phyloP scores from a whole-genome alignment of 1,284 basidiomycete species.

The Ustilago esculenta region DNA sequence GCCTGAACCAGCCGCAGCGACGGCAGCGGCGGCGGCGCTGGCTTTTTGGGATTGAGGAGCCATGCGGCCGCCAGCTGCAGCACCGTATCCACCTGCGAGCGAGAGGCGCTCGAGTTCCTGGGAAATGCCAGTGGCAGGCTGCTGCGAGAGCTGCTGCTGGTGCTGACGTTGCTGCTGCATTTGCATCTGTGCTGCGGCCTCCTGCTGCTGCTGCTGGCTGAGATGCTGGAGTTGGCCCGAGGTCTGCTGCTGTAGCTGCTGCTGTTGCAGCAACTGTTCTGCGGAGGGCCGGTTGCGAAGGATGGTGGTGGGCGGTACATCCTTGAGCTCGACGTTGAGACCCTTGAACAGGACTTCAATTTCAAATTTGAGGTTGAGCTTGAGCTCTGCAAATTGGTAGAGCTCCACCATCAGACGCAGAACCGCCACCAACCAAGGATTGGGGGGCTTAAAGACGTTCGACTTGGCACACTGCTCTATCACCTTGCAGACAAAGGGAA shows the following conservation, averaged over 20 bases:
- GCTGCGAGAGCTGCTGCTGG: slow-evolving; percentile 47
- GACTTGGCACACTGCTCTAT: slow-evolving; percentile 89
- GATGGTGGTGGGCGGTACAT: slow-evolving; percentile 84
- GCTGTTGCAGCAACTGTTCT: slow-evolving; percentile 40
- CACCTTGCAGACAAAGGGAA: slow-evolving; percentile 98
- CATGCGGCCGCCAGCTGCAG: slow-evolving; percentile 32
- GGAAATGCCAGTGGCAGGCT: slow-evolving; percentile 43
- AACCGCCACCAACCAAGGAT: slow-evolving; percentile 98
- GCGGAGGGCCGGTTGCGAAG: slow-evolving; percentile 73
- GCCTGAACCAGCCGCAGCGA: slow-evolving; percentile 43
- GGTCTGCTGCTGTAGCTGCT: slow-evolving; percentile 35
- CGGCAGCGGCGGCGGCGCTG: slow-evolving; percentile 40
- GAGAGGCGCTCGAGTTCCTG: slow-evolving; percentile 57
- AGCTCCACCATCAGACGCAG: slow-evolving; percentile 90
- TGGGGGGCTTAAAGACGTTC: slow-evolving; percentile 91
- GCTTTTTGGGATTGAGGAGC: slow-evolving; percentile 43
- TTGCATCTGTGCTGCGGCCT: slow-evolving; percentile 37
- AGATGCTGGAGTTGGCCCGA: slow-evolving; percentile 45
- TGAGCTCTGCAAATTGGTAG: slow-evolving; percentile 95
- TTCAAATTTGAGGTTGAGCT: slow-evolving; percentile 97
- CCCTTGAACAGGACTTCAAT: slow-evolving; percentile 97
- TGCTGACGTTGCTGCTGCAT: slow-evolving; percentile 46
- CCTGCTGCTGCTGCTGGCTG: slow-evolving; percentile 50
- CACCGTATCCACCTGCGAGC: slow-evolving; percentile 40
- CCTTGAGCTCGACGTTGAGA: slow-evolving; percentile 85